Conservation (phyloP, 164 flowering plant genomes). For the Dillenia turbinata region DNA sequence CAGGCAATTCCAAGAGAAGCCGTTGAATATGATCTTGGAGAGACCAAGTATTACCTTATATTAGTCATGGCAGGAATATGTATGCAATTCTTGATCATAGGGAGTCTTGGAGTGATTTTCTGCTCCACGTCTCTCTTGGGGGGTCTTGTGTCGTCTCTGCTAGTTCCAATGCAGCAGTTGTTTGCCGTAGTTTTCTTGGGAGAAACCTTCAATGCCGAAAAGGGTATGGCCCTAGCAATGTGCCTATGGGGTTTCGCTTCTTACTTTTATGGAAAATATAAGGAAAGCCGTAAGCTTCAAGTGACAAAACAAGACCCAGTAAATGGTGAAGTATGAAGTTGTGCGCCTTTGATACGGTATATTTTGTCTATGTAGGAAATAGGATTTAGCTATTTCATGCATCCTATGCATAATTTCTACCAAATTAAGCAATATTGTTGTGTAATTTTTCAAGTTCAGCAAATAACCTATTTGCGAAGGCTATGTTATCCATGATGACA, state of each 20-base stretch:
- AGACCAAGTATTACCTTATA: slow-evolving; percentile 3
- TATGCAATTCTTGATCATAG: slow-evolving; percentile 1
- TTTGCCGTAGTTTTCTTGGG: slow-evolving; percentile 17
- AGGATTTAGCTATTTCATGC: no score
- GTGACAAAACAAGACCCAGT: neutral
- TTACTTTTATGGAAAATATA: slow-evolving; percentile 22
- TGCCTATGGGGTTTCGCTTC: slow-evolving; percentile 19
- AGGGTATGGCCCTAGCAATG: slow-evolving; percentile 22
- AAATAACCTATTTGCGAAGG: no score
- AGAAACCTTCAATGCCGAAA: slow-evolving; percentile 22
- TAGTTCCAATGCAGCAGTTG: slow-evolving; percentile 12
- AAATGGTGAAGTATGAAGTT: no score
- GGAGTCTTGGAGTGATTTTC: slow-evolving; percentile 7
- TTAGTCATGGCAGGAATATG: neutral
- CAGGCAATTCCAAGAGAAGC: slow-evolving; percentile 21
- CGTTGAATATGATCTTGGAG: slow-evolving; percentile 12
- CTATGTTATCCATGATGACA: no score
- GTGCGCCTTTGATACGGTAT: no score
- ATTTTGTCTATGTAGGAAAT: no score
- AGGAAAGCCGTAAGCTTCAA: neutral
- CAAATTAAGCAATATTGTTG: no score
- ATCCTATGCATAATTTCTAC: no score
- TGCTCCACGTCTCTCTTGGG: slow-evolving; percentile 4
- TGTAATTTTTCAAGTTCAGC: no score
- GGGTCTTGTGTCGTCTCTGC: neutral